Base-by-base conservation (phyloP, 768 basidiomycete species). In the Pleurotus eryngii region DNA sequence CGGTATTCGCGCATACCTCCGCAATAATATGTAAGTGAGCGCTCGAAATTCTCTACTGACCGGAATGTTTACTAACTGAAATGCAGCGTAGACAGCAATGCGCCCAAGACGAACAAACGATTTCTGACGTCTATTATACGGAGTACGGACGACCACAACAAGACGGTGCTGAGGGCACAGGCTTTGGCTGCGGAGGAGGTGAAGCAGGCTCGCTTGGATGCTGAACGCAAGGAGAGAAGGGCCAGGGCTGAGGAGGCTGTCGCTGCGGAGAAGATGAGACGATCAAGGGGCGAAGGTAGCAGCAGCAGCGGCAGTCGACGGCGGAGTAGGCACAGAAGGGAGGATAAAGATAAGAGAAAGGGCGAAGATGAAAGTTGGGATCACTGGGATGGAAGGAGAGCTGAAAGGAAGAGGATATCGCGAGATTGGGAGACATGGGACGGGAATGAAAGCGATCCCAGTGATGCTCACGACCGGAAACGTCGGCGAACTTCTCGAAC, bases 141-240 rank as follows among this genome's bases (percentile, higher is more conserved):
- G 63, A 94, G 84, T 62, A 97, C 97, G 3, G 95, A 97, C 67
- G 95, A 95, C 57, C 97, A 99, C 67, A 99, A 99, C 71, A 86
- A 88, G 72, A 85, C 89, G 11, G 77, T 99, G 46, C 69, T 92
- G 18, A 81, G 82, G 56, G 81, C 89, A 22, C 90, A 92, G 70
- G 86, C 87, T 0, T 68, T 75, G 11, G 87, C 89, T 35, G 87
- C 88, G 1, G 80, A 89, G 61, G 89, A 91, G 61, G 74, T 85
- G n/a, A 87, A 90, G 57, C 74, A 73, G 24, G 85, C 86, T 60
- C 72, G 84, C 22, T 80, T 85, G n/a, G 88, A 88, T 58, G 77
- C 81, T 59, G 85, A 89, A 66, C 74, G 82, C 58, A 75, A 65
- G 46, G 87, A 89, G 62, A 72, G 88, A 37, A 74, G 79, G 56